phyloP scores from a whole-genome alignment of 345 rosid genomes.

The Salix purpurea region DNA sequence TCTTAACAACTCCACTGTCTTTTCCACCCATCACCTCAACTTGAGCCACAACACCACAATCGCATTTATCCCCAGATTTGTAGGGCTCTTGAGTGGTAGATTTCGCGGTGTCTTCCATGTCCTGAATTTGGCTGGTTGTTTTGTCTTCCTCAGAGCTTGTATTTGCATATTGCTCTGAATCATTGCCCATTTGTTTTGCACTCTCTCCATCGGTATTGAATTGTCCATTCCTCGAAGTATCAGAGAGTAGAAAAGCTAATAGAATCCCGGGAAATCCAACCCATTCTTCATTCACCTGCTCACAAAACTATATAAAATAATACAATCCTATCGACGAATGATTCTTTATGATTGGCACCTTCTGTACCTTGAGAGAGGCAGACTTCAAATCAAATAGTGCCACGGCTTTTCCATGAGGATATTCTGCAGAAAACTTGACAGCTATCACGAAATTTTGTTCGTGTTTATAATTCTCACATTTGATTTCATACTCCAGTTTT shows the following conservation, averaged over 20 bases:
- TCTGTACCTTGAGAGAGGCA: constrained; percentile 6
- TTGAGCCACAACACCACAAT: neutral
- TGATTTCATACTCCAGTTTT: constrained; percentile 12
- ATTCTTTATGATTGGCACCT: neutral
- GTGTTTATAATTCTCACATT: constrained; percentile 1
- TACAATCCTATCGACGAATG: neutral
- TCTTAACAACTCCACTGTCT: neutral
- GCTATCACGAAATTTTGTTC: constrained; percentile 8
- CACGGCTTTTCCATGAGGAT: constrained; percentile 21
- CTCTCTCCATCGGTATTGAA: neutral
- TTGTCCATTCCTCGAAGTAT: neutral
- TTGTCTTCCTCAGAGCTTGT: neutral
- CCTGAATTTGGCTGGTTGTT: no score
- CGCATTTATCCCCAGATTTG: neutral
- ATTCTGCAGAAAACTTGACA: constrained; percentile 18
- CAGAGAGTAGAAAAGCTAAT: constrained; percentile 8
- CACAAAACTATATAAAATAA: neutral
- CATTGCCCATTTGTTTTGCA: neutral
- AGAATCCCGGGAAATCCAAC: constrained; percentile 14
- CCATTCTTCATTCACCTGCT: constrained; percentile 25
- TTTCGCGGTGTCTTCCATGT: no score
- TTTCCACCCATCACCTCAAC: neutral
- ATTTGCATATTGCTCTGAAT: neutral
- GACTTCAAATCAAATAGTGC: constrained; percentile 16
- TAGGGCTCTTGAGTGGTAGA: no score